Conservation (phyloP, 2,329 filamentous ascomycete genomes). For the Arthrinium phaeospermum region DNA sequence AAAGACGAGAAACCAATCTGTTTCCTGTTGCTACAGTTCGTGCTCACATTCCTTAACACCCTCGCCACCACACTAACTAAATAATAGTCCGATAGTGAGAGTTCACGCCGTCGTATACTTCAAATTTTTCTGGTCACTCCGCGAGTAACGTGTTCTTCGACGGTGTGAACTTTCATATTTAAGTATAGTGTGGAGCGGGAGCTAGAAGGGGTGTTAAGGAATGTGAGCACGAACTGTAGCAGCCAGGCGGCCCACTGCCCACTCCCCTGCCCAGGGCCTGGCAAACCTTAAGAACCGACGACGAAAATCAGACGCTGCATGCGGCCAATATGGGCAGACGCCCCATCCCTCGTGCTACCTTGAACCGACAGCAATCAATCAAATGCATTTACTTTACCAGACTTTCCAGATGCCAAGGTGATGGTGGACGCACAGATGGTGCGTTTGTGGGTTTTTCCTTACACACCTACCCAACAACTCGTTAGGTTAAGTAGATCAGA, state of each 20-base stretch:
- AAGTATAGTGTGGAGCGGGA: no score
- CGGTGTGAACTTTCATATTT: no score
- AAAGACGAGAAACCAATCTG: background rate
- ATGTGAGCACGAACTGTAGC: no score
- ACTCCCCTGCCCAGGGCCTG: background rate
- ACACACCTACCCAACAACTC: no score
- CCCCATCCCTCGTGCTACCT: conserved; percentile 5
- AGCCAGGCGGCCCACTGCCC: background rate
- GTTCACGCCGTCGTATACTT: no score
- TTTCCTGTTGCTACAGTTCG: background rate
- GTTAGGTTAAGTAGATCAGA: background rate
- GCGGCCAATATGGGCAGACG: background rate
- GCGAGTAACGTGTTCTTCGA: no score
- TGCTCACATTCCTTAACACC: no score
- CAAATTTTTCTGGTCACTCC: no score
- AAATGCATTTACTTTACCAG: background rate
- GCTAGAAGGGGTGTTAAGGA: no score
- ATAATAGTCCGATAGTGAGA: no score
- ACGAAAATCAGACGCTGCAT: conserved; percentile 5
- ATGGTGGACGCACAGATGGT: background rate
- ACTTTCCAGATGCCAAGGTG: background rate
- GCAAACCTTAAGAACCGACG: background rate
- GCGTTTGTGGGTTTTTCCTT: background rate
- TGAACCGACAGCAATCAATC: background rate
- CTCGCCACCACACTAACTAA: no score